A percentile compares a stretch with the other conserved stretches of the same genome.
Evolutionary conservation across 257 asterid genomes (phyloP).

Genomic region (Craterostigma plantagineum): DNA sequence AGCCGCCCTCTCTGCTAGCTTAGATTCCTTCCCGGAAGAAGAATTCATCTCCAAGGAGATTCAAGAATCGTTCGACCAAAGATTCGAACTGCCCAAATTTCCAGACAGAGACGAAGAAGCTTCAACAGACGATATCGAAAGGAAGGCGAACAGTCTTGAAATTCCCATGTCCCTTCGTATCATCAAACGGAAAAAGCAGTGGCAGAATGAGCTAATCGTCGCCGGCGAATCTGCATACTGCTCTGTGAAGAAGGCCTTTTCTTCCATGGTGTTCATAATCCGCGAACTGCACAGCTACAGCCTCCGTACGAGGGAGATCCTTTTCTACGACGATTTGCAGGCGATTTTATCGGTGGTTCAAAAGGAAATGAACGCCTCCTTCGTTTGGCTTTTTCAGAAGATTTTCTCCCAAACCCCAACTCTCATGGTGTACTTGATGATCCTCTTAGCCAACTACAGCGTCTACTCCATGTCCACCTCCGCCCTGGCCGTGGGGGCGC

Average conservation of each 20-base stretch:
- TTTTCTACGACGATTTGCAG: conserved; percentile 63
- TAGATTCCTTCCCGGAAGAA: conserved; percentile 68
- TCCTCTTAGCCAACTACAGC: conserved; percentile 75
- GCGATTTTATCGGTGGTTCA: conserved; percentile 65
- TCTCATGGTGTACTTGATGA: conserved; percentile 85
- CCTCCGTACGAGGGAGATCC: conserved; percentile 57
- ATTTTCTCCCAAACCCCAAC: conserved; percentile 89
- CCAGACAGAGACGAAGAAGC: conserved; percentile 34
- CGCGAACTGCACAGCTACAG: conserved; percentile 69
- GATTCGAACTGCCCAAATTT: conserved; percentile 40
- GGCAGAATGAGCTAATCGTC: conserved; percentile 44
- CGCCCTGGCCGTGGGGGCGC: conserved; percentile 37
- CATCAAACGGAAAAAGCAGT: conserved; percentile 60
- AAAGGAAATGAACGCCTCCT: conserved; percentile 72
- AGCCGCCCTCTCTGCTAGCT: too few species aligned
- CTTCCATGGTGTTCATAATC: conserved; percentile 90
- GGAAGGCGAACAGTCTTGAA: conserved; percentile 52
- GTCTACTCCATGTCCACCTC: conserved; percentile 52
- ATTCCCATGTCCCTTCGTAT: conserved; percentile 75
- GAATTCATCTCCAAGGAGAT: conserved; percentile 53
- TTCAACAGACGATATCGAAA: conserved; percentile 43
- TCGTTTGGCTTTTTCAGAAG: conserved; percentile 92
- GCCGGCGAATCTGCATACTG: conserved; percentile 59
- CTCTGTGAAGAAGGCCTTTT: conserved; percentile 76
- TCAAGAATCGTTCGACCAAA: too few species aligned